Evolutionary conservation across 192 early-diverging fungal genomes (phyloP).

Genomic region (Glomus cerebriforme): DNA sequence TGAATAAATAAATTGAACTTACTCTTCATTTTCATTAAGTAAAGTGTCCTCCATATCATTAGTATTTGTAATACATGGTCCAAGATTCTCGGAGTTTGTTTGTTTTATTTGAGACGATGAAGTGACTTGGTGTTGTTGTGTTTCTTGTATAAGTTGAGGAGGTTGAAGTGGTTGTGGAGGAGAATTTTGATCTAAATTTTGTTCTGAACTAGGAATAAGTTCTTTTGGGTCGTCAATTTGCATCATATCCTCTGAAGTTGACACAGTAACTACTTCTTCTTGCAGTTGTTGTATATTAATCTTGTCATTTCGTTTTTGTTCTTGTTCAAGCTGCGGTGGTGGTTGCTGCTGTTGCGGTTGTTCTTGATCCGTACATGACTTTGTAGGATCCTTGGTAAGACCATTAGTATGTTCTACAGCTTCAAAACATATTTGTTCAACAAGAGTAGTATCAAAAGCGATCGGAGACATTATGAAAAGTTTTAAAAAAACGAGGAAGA

Average conservation of each 20-base stretch:
- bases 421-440: neutral
- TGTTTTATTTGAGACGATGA: too few species aligned
- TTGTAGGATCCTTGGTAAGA: neutral
- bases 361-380: neutral
- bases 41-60: constrained; percentile 1
- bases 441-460: neutral
- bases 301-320: neutral
- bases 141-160: too few species aligned
- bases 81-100: neutral
- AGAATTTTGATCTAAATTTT: neutral
- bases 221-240: neutral
- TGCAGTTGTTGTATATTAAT: too few species aligned
- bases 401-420: neutral
- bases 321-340: neutral
- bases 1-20: neutral
- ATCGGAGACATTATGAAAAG: neutral
- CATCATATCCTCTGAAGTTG: too few species aligned
- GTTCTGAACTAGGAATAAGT: neutral
- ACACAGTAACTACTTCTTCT: too few species aligned
- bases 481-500: too few species aligned
- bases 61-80: neutral
- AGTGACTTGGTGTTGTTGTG: neutral
- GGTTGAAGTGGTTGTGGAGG: neutral
- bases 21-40: constrained; percentile 11
- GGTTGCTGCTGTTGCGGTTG: neutral